Percentiles rank a stretch among this genome's conserved stretches.
Evolutionary conservation across 2,329 filamentous ascomycete genomes (phyloP).

Genomic region (Fusarium sp.): DNA sequence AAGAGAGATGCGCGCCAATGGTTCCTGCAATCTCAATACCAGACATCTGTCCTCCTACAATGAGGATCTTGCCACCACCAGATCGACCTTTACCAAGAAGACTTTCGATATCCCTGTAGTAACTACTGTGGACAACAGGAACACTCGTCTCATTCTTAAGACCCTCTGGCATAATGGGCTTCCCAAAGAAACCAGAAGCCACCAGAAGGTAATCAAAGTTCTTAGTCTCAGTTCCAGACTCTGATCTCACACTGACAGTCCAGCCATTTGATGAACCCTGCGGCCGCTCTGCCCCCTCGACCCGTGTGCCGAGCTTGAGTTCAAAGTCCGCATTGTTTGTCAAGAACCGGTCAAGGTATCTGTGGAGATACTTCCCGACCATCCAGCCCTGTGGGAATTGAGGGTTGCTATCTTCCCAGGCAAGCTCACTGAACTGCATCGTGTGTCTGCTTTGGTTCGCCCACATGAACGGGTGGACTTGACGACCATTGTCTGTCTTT

Average conservation of each 20-base stretch:
- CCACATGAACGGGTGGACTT: slow-evolving; percentile 75
- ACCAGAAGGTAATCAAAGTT: slow-evolving; percentile 80
- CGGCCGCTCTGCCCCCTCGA: slow-evolving; percentile 58
- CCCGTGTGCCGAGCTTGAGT: slow-evolving; percentile 64
- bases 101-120: slow-evolving; percentile 68
- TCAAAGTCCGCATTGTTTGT: slow-evolving; percentile 55
- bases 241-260: slow-evolving; percentile 57
- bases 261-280: slow-evolving; percentile 57
- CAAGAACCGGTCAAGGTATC: slow-evolving; percentile 73
- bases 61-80: slow-evolving; percentile 72
- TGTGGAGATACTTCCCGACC: slow-evolving; percentile 78
- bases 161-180: slow-evolving; percentile 64
- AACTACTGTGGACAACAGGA: slow-evolving; percentile 76
- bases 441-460: slow-evolving; percentile 84
- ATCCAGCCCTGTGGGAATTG: slow-evolving; percentile 83
- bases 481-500: slow-evolving; percentile 62
- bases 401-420: slow-evolving; percentile 73
- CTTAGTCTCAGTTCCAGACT: slow-evolving; percentile 57
- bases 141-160: slow-evolving; percentile 55
- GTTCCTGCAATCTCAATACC: slow-evolving; percentile 82
- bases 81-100: slow-evolving; percentile 59
- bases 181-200: slow-evolving; percentile 82
- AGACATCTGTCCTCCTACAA: slow-evolving; percentile 87
- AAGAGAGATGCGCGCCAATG: slow-evolving; percentile 79
- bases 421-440: slow-evolving; percentile 77